These are phyloP conservation scores for Carpinus viminea DNA, from an alignment of 306 rosid species.

Conservation along the genomic window DNA sequence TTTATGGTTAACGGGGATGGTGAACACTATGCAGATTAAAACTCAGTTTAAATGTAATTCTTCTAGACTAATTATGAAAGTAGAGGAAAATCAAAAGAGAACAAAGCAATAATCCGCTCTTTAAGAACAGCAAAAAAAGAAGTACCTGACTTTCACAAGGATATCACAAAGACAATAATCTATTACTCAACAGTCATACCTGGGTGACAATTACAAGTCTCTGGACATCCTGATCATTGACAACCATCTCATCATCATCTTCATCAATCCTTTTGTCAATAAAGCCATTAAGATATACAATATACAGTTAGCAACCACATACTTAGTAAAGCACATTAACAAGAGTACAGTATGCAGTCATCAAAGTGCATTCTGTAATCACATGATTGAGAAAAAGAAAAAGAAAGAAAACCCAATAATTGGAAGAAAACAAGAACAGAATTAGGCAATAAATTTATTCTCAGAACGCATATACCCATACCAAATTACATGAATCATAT, in stretches of 20 bases:
- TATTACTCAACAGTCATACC: constrained; percentile 47
- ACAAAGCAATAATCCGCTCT: constrained; percentile 8
- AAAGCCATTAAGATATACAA: constrained; percentile 32
- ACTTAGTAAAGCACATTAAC: constrained; percentile 8
- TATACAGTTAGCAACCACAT: constrained; percentile 5
- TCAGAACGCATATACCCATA: background rate
- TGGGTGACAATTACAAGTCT: constrained; percentile 91
- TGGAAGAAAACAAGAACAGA: constrained; percentile 12
- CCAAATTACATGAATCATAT: background rate
- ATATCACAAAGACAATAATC: background rate
- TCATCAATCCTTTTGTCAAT: constrained; percentile 61
- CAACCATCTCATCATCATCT: constrained; percentile 78
- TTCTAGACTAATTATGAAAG: background rate
- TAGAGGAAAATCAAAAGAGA: background rate
- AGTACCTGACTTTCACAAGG: background rate
- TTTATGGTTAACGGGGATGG: background rate
- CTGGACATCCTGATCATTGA: constrained; percentile 83
- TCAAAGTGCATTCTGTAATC: background rate
- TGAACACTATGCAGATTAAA: background rate
- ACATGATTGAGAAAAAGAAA: background rate
- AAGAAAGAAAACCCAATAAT: background rate
- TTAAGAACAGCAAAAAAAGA: background rate
- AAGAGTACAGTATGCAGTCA: constrained; percentile 15
- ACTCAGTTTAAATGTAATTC: background rate
- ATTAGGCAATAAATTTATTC: background rate